These are phyloP conservation scores for Aspergillus fumigatus DNA, from an alignment of 2,329 filamentous ascomycete species.

Conservation along the genomic window DNA sequence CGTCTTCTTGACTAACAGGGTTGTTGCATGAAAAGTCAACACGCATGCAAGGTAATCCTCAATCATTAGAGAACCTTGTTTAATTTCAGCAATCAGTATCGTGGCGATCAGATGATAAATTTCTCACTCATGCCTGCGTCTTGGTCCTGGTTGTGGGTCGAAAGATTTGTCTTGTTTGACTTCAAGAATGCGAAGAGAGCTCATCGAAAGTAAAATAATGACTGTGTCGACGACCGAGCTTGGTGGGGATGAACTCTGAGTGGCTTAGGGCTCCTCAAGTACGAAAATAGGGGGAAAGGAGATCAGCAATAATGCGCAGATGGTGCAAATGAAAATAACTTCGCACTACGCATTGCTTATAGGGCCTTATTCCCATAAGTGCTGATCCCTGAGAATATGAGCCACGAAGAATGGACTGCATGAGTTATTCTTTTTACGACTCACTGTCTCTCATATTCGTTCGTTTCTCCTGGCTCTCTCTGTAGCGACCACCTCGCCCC, in stretches of 20 bases:
- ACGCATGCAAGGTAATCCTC: background rate
- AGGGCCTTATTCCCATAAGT: background rate
- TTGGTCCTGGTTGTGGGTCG: background rate
- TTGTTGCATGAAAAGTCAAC: background rate
- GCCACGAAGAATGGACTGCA: background rate
- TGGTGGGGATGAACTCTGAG: background rate
- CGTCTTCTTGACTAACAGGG: background rate
- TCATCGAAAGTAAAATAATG: background rate
- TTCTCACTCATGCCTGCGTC: background rate
- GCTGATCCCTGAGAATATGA: background rate
- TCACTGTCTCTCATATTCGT: background rate
- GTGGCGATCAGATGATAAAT: background rate
- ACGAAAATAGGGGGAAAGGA: background rate
- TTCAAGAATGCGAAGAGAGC: background rate
- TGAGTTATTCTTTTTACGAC: background rate
- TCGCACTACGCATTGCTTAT: background rate
- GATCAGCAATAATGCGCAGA: background rate
- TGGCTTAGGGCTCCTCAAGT: background rate
- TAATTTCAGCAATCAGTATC: background rate
- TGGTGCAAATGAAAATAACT: background rate
- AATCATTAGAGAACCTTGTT: background rate
- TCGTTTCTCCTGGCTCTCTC: background rate
- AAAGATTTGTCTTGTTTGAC: background rate
- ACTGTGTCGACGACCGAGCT: background rate
- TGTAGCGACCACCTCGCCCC: background rate